A percentile compares a stretch with the other conserved stretches of the same genome.
Evolutionary conservation across 192 early-diverging fungal species (phyloP).

Genomic region (Linnemannia elongata): DNA sequence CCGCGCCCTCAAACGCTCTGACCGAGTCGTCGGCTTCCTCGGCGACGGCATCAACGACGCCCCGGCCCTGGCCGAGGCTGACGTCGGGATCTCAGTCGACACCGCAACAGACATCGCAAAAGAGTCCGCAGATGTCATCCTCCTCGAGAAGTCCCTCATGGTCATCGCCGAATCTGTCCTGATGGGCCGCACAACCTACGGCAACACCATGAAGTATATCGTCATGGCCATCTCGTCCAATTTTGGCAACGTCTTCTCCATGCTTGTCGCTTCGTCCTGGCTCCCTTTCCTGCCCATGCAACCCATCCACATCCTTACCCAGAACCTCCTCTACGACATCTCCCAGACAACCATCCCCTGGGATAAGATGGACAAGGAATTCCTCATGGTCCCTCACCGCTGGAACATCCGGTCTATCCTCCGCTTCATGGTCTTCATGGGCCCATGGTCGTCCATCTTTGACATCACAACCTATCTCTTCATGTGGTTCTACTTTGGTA

Average conservation of each 20-base stretch:
- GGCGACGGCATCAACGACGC: conserved; percentile 73
- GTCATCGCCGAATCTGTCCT: conserved; percentile 57
- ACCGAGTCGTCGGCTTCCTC: conserved; percentile 62
- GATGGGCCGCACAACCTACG: conserved; percentile 62
- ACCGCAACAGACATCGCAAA: conserved; percentile 67
- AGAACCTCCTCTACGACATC: conserved; percentile 67
- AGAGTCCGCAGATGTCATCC: conserved; percentile 65
- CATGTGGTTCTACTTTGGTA: conserved; percentile 58
- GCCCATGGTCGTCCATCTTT: conserved; percentile 63
- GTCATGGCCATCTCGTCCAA: conserved; percentile 69
- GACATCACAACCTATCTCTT: conserved; percentile 61
- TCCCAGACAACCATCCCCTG: conserved; percentile 65
- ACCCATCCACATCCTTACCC: conserved; percentile 59
- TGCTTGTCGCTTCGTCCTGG: conserved; percentile 64
- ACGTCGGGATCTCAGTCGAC: conserved; percentile 68
- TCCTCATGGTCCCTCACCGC: conserved; percentile 55
- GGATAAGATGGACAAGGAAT: conserved; percentile 65
- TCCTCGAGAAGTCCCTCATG: conserved; percentile 63
- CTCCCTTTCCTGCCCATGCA: conserved; percentile 67
- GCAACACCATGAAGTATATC: conserved; percentile 69
- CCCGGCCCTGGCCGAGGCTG: conserved; percentile 60
- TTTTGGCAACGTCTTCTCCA: conserved; percentile 69
- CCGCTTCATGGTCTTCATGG: conserved; percentile 65
- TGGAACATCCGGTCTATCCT: conserved; percentile 60
- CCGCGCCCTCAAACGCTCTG: conserved; percentile 52